phyloP scores from a whole-genome alignment of 352 stramenopile species.

The Elongisporangium anandrum region DNA sequence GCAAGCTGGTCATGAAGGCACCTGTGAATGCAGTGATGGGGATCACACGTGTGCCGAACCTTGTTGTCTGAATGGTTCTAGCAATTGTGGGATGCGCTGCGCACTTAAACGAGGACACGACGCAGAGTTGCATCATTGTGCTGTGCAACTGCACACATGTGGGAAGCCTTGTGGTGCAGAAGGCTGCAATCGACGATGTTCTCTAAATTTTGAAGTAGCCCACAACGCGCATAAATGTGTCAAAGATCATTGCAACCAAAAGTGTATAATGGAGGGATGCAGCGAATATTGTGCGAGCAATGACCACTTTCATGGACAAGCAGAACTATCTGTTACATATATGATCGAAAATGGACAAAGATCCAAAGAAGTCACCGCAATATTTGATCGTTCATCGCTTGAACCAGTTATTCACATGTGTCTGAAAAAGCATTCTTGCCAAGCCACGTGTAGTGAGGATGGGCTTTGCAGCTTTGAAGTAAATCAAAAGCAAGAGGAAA shows the following conservation, averaged over 20 bases:
- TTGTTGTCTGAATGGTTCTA: constrained; percentile 23
- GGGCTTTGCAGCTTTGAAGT: constrained; percentile 64
- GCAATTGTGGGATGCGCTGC: constrained; percentile 47
- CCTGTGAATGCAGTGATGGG: constrained; percentile 46
- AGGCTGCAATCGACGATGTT: constrained; percentile 30
- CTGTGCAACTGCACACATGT: constrained; percentile 45
- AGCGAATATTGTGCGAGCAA: constrained; percentile 22
- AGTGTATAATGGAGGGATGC: constrained; percentile 48
- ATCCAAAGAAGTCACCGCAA: constrained; percentile 3
- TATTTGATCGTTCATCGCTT: constrained; percentile 17
- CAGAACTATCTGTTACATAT: constrained; percentile 12
- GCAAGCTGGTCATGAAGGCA: constrained; percentile 43
- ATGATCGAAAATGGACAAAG: constrained; percentile 12
- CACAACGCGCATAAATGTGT: constrained; percentile 55
- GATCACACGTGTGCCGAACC: constrained; percentile 46
- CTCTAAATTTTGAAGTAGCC: constrained; percentile 31
- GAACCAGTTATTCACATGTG: constrained; percentile 44
- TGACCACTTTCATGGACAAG: constrained; percentile 57
- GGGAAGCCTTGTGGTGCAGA: constrained; percentile 31
- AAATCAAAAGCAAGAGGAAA: constrained; percentile 41
- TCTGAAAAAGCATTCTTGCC: constrained; percentile 26
- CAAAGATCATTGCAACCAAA: constrained; percentile 34
- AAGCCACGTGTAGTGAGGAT: constrained; percentile 33
- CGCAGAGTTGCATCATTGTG: constrained; percentile 32
- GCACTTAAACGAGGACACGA: constrained; percentile 23